Percentiles rank a stretch among this genome's conserved stretches.
phyloP scores from a whole-genome alignment of 176 grass and related monocot species.

The Carex myosuroides region DNA sequence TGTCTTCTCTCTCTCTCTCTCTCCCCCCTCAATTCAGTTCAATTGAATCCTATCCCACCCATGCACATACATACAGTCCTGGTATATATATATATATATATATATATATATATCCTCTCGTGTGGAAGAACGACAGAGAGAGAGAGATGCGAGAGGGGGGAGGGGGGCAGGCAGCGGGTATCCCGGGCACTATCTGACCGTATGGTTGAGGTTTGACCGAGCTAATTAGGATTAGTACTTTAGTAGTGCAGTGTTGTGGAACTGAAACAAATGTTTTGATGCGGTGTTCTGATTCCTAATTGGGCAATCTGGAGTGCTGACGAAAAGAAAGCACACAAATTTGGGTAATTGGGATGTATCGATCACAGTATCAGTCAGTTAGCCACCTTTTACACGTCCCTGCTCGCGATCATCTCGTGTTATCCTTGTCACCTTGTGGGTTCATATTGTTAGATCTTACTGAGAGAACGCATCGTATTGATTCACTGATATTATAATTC shows the following conservation, averaged over 20 bases:
- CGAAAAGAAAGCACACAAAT: background rate
- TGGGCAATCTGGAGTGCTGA: background rate
- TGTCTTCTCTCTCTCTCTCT: background rate
- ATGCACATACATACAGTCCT: background rate
- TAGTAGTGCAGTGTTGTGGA: background rate
- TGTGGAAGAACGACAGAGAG: background rate
- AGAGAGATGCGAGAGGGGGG: background rate
- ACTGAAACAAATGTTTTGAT: background rate
- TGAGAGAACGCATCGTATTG: too few relatives aligned
- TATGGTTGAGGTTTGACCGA: background rate
- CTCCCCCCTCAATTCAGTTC: background rate
- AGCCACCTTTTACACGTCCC: background rate
- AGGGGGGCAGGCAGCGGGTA: background rate
- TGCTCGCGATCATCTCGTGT: background rate
- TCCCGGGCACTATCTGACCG: constrained; percentile 15
- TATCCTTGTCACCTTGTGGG: too few relatives aligned
- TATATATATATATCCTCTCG: background rate
- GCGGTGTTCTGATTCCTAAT: background rate
- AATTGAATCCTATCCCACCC: background rate
- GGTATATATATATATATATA: background rate
- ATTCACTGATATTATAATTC: too few relatives aligned
- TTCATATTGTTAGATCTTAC: too few relatives aligned
- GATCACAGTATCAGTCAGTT: background rate
- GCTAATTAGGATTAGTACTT: background rate
- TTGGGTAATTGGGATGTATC: background rate